Evolutionary conservation across 2,329 filamentous ascomycete genomes (phyloP).

Genomic region (Penicillium sp.): DNA sequence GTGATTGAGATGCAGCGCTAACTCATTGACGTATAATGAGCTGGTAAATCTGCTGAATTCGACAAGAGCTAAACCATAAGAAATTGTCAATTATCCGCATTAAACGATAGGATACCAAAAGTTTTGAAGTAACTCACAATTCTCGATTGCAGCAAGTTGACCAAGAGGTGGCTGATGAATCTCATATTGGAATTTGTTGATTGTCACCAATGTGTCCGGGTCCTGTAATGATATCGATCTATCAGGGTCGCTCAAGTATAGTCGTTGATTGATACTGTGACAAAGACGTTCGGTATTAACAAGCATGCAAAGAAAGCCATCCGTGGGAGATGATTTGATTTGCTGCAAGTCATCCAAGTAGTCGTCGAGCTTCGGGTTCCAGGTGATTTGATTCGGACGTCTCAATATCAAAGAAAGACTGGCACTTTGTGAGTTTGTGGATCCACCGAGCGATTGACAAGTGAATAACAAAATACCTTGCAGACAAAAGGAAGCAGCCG

Average conservation of each 20-base stretch:
- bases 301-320: slow-evolving; percentile 5
- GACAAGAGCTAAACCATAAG: neutral
- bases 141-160: neutral
- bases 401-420: slow-evolving; percentile 11
- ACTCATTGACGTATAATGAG: neutral
- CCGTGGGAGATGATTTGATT: neutral
- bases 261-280: neutral
- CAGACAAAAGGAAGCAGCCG: neutral
- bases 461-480: neutral
- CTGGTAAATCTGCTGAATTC: neutral
- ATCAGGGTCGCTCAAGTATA: neutral
- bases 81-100: neutral
- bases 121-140: neutral
- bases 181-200: neutral
- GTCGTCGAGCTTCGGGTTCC: slow-evolving; percentile 2
- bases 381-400: slow-evolving; percentile 3
- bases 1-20: neutral
- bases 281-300: neutral
- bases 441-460: neutral
- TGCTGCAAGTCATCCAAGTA: slow-evolving; percentile 2
- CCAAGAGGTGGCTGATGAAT: neutral
- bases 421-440: neutral
- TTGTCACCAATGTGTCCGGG: neutral
- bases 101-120: neutral
- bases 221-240: neutral